Evolutionary conservation across 441 rosid species (phyloP).

Genomic region (Kokia cookei): DNA sequence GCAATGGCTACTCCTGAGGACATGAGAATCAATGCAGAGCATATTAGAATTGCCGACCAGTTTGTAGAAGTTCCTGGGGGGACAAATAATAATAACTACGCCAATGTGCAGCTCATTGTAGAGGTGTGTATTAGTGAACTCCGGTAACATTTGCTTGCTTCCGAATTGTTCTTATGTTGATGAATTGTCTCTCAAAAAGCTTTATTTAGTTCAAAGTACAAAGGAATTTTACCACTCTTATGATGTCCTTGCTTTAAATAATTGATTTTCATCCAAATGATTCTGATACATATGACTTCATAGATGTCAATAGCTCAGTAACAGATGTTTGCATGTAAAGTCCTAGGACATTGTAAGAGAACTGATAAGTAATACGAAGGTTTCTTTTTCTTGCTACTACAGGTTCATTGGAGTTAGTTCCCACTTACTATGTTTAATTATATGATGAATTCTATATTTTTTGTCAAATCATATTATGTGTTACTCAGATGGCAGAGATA

Average conservation of each 20-base stretch:
- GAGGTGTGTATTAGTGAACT: slow-evolving; percentile 53
- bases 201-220: neutral
- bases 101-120: slow-evolving; percentile 97
- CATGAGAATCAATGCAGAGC: slow-evolving; percentile 99
- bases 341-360: slow-evolving; percentile 6
- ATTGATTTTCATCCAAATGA: neutral
- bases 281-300: neutral
- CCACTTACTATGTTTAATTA: neutral
- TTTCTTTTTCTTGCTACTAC: neutral
- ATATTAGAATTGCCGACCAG: slow-evolving; percentile 98
- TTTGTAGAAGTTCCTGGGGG: slow-evolving; percentile 99
- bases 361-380: neutral
- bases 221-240: neutral
- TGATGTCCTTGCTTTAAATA: neutral
- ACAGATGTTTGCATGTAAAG: slow-evolving; percentile 2
- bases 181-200: slow-evolving; percentile 2
- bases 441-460: slow-evolving; percentile 1
- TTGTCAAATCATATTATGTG: slow-evolving; percentile 13
- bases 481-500: slow-evolving; percentile 89
- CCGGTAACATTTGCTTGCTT: neutral
- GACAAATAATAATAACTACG: slow-evolving; percentile 98
- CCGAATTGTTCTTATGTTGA: slow-evolving; percentile 5
- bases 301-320: neutral
- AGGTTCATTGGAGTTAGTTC: slow-evolving; percentile 3
- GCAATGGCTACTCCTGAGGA: slow-evolving; percentile 99